Percentiles rank a stretch among this genome's conserved stretches.
Conservation (phyloP, 805 yeast genomes). For the Lipomyces sp. region DNA sequence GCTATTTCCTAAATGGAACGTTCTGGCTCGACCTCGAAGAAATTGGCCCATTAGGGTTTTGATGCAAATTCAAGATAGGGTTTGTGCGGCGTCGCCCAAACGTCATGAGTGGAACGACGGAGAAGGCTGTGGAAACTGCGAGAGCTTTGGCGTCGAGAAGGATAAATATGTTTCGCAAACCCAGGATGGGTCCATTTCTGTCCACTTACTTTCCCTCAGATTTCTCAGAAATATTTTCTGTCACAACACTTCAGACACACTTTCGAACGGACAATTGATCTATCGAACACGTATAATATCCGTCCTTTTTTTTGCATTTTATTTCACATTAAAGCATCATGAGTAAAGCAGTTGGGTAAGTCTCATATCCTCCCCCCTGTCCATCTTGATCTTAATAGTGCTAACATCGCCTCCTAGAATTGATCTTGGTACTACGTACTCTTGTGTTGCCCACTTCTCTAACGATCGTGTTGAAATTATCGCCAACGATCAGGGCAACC, state of each 20-base stretch:
- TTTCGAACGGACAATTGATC: slow-evolving; percentile 9
- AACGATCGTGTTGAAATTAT: slow-evolving; percentile 91
- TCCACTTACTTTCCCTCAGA: slow-evolving; percentile 1
- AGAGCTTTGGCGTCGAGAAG: slow-evolving; percentile 6
- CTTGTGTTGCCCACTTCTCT: slow-evolving; percentile 89
- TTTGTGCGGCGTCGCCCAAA: neutral
- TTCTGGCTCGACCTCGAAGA: neutral
- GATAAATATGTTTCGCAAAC: slow-evolving; percentile 19
- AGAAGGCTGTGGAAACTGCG: slow-evolving; percentile 31
- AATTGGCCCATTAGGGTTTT: slow-evolving; percentile 14
- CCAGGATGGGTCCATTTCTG: neutral
- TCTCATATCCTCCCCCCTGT: neutral
- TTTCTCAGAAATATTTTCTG: neutral
- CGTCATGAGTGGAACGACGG: slow-evolving; percentile 27
- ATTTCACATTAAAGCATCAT: slow-evolving; percentile 42
- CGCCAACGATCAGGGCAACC: slow-evolving; percentile 98
- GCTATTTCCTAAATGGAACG: neutral
- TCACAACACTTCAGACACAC: neutral
- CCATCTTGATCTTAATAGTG: neutral
- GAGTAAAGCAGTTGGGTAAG: slow-evolving; percentile 56
- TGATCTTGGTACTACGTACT: slow-evolving; percentile 97
- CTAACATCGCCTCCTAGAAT: slow-evolving; percentile 55
- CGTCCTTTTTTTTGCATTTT: slow-evolving; percentile 7
- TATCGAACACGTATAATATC: neutral
- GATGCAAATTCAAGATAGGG: neutral